Evolutionary conservation across 306 rosid genomes (phyloP).

Genomic region (Casuarina glauca): DNA sequence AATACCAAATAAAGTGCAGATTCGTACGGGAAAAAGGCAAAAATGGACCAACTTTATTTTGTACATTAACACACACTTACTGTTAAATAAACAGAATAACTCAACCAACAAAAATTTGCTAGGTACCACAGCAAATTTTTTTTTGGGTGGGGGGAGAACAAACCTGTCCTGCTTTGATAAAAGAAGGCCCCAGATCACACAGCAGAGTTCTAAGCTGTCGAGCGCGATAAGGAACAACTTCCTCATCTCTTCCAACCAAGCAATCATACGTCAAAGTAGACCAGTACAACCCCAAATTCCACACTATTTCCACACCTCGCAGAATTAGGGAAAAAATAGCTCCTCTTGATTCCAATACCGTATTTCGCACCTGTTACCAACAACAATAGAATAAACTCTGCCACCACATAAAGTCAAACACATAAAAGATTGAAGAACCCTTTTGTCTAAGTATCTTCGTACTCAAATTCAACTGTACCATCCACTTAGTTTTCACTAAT

Average conservation of each 20-base stretch:
- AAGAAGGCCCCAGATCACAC: conserved; percentile 94
- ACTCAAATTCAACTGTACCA: neutral
- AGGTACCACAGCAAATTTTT: neutral
- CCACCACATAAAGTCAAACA: neutral
- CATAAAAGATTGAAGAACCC: neutral
- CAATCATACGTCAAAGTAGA: conserved; percentile 75
- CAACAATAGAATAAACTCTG: conserved; percentile 17
- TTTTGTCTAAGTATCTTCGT: neutral
- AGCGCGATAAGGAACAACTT: conserved; percentile 95
- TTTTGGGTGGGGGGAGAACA: conserved; percentile 11
- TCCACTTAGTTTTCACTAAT: neutral
- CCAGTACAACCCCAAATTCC: conserved; percentile 93
- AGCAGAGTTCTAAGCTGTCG: conserved; percentile 94
- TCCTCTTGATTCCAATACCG: conserved; percentile 88
- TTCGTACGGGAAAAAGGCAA: neutral
- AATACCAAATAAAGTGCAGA: neutral
- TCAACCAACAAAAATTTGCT: neutral
- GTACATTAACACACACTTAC: neutral
- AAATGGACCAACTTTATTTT: neutral
- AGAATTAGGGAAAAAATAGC: conserved; percentile 64
- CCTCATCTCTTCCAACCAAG: conserved; percentile 96
- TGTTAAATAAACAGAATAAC: neutral
- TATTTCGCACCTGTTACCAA: conserved; percentile 67
- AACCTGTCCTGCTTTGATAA: conserved; percentile 97
- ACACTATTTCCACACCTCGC: conserved; percentile 93